These are phyloP conservation scores for Grosmannia serpens DNA, from an alignment of 2,329 filamentous ascomycete species.

Conservation along the genomic window DNA sequence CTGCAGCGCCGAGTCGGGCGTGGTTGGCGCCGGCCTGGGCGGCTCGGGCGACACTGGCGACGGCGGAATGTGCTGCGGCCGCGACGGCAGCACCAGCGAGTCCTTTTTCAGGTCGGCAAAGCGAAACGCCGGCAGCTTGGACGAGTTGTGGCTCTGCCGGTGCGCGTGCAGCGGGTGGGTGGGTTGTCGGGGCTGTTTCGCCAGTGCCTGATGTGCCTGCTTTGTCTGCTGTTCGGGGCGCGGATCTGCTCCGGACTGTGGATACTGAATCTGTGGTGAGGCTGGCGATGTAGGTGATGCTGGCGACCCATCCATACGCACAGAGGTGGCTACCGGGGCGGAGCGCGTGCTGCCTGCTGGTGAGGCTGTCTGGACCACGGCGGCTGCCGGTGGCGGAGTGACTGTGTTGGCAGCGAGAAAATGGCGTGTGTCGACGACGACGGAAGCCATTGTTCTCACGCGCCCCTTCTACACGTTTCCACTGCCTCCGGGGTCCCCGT, in stretches of 20 bases:
- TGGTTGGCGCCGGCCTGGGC: constrained; percentile 14
- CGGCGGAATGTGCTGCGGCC: constrained; percentile 25
- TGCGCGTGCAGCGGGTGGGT: constrained; percentile 28
- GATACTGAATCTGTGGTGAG: background rate
- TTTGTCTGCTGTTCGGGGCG: background rate
- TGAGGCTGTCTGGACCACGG: background rate
- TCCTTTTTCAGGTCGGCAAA: constrained; percentile 36
- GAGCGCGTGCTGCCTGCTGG: background rate
- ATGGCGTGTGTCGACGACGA: background rate
- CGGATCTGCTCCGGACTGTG: background rate
- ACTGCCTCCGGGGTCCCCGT: background rate
- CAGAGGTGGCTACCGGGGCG: background rate
- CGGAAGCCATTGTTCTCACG: constrained; percentile 1
- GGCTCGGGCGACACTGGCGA: constrained; percentile 23
- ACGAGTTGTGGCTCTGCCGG: constrained; percentile 41
- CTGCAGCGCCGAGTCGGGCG: constrained; percentile 13
- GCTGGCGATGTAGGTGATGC: background rate
- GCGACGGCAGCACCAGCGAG: constrained; percentile 21
- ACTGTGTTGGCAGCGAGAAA: background rate
- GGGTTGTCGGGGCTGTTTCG: too few relatives aligned
- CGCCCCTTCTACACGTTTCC: background rate
- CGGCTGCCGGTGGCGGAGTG: background rate
- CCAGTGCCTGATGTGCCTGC: background rate
- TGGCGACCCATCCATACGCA: background rate
- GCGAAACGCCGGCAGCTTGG: constrained; percentile 43